phyloP scores from a whole-genome alignment of 306 rosid species.

The Adenanthera pavonina region DNA sequence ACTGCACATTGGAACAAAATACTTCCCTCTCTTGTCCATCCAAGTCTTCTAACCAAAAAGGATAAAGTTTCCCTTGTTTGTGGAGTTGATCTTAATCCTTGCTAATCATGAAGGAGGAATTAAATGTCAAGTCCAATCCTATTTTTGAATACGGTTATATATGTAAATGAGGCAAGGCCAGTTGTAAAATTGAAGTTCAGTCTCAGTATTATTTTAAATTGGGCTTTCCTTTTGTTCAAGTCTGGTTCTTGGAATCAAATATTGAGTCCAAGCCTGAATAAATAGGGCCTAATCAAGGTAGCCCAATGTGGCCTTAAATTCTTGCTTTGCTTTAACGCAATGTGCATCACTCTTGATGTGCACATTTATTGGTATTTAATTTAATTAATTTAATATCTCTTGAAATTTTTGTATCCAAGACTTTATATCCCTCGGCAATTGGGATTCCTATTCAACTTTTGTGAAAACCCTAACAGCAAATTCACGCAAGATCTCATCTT shows the following conservation, averaged over 20 bases:
- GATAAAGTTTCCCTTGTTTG: background rate
- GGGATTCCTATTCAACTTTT: constrained; percentile 15
- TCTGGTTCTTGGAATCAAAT: background rate
- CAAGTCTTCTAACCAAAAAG: background rate
- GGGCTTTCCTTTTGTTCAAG: background rate
- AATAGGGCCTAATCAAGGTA: background rate
- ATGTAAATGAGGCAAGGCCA: background rate
- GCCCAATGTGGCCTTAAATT: background rate
- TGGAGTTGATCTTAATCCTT: background rate
- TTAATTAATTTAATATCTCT: background rate
- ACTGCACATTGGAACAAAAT: background rate
- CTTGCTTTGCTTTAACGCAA: constrained; percentile 4
- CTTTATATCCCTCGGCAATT: constrained; percentile 11
- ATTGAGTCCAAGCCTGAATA: background rate
- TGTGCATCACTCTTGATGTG: background rate
- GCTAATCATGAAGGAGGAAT: background rate
- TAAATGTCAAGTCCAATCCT: background rate
- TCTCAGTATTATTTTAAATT: background rate
- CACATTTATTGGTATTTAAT: constrained; percentile 14
- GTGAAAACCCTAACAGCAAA: background rate
- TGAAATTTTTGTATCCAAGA: constrained; percentile 15
- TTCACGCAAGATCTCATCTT: constrained; percentile 7
- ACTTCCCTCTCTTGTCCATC: background rate
- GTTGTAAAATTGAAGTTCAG: background rate
- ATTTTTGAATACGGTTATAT: background rate